A percentile compares a stretch with the other conserved stretches of the same genome.
Conservation (phyloP, 148 eudicot genomes). For the Beta vulgaris region DNA sequence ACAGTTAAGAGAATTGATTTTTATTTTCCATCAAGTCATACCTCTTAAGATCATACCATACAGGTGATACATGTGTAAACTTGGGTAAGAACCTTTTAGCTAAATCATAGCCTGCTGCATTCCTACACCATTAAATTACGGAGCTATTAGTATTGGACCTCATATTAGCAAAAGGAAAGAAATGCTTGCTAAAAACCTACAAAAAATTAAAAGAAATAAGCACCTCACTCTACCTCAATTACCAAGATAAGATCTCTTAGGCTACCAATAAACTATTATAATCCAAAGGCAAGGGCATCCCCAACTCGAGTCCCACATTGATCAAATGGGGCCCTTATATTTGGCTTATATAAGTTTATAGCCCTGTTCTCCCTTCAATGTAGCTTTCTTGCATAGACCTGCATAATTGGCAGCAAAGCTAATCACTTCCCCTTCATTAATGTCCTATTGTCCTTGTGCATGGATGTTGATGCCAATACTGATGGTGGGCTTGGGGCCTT, state of each 20-base stretch:
- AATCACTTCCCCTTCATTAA: not conserved
- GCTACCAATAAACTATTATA: not conserved
- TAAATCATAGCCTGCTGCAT: constrained; percentile 79
- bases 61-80: constrained; percentile 91
- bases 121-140: constrained; percentile 51
- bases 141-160: not conserved
- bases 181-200: not conserved
- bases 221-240: not conserved
- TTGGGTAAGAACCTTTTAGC: constrained; percentile 77
- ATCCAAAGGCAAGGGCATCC: not conserved
- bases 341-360: not conserved
- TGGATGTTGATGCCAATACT: not conserved
- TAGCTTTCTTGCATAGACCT: not conserved
- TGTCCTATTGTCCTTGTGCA: not conserved
- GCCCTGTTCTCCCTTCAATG: no score
- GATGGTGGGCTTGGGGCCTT: not conserved
- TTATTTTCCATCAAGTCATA: constrained; percentile 30
- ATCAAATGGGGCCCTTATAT: not conserved
- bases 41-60: constrained; percentile 98
- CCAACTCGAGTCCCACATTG: not conserved
- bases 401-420: not conserved
- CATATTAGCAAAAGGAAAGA: not conserved
- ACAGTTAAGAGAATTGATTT: no score
- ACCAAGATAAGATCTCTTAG: not conserved
- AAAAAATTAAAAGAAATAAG: not conserved